These are phyloP conservation scores for Amphicarpaea edgeworthii DNA, from an alignment of 306 rosid species.

Conservation along the genomic window DNA sequence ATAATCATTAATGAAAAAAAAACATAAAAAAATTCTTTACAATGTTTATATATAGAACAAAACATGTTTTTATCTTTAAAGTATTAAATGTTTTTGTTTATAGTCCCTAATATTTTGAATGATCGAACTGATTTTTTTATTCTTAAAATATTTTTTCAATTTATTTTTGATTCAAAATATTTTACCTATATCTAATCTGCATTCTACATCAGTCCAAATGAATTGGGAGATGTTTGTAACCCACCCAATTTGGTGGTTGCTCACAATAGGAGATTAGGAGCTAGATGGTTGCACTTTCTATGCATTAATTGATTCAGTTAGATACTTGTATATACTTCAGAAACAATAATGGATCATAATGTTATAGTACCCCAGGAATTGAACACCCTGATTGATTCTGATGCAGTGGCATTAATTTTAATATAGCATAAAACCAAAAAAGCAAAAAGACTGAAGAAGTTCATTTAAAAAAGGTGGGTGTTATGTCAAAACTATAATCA, in stretches of 20 bases:
- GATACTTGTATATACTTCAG: background rate
- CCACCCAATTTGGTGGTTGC: background rate
- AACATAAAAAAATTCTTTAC: too few relatives aligned
- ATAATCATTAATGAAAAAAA: too few relatives aligned
- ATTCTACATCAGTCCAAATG: background rate
- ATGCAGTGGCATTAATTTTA: background rate
- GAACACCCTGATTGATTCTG: background rate
- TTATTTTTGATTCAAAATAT: too few relatives aligned
- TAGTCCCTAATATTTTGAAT: too few relatives aligned
- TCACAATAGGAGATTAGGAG: background rate
- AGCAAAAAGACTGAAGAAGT: background rate
- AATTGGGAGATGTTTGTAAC: background rate
- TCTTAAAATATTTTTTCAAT: too few relatives aligned
- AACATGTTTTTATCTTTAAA: too few relatives aligned
- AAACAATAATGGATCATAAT: background rate
- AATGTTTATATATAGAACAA: too few relatives aligned
- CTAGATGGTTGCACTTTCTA: background rate
- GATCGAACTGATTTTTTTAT: too few relatives aligned
- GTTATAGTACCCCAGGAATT: background rate
- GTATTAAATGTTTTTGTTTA: too few relatives aligned
- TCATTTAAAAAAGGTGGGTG: background rate
- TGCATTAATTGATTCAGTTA: background rate
- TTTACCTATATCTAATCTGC: too few relatives aligned
- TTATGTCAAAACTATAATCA: constrained; percentile 7
- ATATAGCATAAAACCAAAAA: background rate